A percentile compares a stretch with the other conserved stretches of the same genome.
These are phyloP conservation scores for Pythium dissimile DNA, from an alignment of 352 stramenopile species.

Conservation along the genomic window DNA sequence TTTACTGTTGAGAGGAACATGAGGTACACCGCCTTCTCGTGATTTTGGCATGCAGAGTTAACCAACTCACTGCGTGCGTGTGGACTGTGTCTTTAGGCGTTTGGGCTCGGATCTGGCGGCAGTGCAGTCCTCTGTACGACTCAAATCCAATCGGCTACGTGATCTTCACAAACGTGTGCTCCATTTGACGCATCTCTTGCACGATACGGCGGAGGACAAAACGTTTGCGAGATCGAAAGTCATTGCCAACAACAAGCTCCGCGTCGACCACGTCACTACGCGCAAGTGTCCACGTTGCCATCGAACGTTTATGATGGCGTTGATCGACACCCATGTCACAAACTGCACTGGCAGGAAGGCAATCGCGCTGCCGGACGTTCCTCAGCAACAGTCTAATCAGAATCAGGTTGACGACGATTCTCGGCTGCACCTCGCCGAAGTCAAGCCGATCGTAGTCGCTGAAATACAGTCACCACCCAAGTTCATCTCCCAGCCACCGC, in stretches of 20 bases:
- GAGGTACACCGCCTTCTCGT: slow-evolving; percentile 8
- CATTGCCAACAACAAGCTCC: slow-evolving; percentile 30
- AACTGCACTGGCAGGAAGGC: slow-evolving; percentile 22
- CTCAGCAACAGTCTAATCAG: neutral
- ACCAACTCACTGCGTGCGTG: neutral
- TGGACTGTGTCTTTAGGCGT: slow-evolving; percentile 17
- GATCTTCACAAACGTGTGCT: slow-evolving; percentile 45
- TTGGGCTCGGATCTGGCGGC: slow-evolving; percentile 35
- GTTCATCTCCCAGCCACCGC: slow-evolving; percentile 65
- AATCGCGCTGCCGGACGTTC: slow-evolving; percentile 9
- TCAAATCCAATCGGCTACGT: slow-evolving; percentile 43
- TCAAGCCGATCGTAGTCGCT: neutral
- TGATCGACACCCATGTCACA: slow-evolving; percentile 28
- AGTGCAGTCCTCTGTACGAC: slow-evolving; percentile 38
- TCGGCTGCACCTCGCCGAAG: neutral
- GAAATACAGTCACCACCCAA: slow-evolving; percentile 3
- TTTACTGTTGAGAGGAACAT: slow-evolving; percentile 52
- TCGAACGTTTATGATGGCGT: slow-evolving; percentile 29
- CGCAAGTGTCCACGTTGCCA: slow-evolving; percentile 32
- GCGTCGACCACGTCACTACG: slow-evolving; percentile 24
- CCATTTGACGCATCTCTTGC: slow-evolving; percentile 37
- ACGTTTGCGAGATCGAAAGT: slow-evolving; percentile 46
- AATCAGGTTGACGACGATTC: slow-evolving; percentile 4
- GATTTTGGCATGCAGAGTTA: no score
- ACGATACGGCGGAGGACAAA: slow-evolving; percentile 35